phyloP scores from a whole-genome alignment of 495 filamentous ascomycete genomes.

The Penicillium soppii region DNA sequence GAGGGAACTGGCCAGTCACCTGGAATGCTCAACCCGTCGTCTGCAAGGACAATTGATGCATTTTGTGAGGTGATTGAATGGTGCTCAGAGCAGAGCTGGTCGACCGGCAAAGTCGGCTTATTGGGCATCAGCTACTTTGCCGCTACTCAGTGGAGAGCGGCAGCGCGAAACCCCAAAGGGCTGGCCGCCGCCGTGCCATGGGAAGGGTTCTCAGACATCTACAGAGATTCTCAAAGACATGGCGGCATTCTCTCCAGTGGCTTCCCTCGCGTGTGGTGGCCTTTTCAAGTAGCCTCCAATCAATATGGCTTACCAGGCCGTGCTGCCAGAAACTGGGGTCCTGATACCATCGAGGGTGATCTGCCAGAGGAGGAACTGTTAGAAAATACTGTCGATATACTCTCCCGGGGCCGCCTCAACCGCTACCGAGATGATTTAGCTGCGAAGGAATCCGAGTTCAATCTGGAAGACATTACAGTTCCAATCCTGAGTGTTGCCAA shows the following conservation, averaged over 20 bases:
- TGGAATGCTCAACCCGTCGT: constrained; percentile 54
- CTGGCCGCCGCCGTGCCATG: constrained; percentile 53
- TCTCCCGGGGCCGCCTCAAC: too few relatives aligned
- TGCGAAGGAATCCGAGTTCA: neutral
- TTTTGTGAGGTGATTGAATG: constrained; percentile 60
- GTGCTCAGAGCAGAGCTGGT: constrained; percentile 54
- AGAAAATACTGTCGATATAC: too few relatives aligned
- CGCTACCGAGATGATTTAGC: too few relatives aligned
- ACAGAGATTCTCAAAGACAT: too few relatives aligned
- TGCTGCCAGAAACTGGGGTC: too few relatives aligned
- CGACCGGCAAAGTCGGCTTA: constrained; percentile 53
- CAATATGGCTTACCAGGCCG: constrained; percentile 63
- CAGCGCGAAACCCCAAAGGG: constrained; percentile 52
- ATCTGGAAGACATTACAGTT: constrained; percentile 50
- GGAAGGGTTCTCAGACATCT: constrained; percentile 62
- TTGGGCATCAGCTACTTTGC: constrained; percentile 58
- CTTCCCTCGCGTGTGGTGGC: constrained; percentile 58
- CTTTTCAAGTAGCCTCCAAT: constrained; percentile 45
- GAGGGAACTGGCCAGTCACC: constrained; percentile 51
- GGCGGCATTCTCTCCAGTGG: too few relatives aligned
- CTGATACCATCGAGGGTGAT: too few relatives aligned
- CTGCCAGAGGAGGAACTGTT: too few relatives aligned
- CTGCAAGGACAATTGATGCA: constrained; percentile 43
- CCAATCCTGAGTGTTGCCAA: constrained; percentile 65
- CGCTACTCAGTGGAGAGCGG: constrained; percentile 60